A percentile compares a stretch with the other conserved stretches of the same genome.
These are phyloP conservation scores for Talaromyces stipitatus DNA, from an alignment of 495 filamentous ascomycete species.

Conservation along the genomic window DNA sequence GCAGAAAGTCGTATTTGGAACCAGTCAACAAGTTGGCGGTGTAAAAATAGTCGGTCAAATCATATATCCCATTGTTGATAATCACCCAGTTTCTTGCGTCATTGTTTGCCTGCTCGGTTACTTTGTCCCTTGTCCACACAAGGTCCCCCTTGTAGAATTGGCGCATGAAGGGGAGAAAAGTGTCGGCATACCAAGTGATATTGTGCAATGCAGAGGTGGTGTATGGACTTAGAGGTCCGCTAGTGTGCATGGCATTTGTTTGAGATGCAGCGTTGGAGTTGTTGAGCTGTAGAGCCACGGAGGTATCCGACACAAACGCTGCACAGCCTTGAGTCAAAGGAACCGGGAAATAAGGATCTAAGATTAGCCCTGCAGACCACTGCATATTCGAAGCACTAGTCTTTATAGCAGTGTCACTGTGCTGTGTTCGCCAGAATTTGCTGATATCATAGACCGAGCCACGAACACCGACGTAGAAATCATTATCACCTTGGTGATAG, in stretches of 20 bases:
- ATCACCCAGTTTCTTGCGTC: conserved; percentile 72
- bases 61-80: conserved; percentile 67
- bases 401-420: conserved; percentile 59
- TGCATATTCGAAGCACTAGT: conserved; percentile 62
- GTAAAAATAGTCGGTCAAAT: conserved; percentile 85
- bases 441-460: conserved; percentile 89
- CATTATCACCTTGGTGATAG: conserved; percentile 59
- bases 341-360: conserved; percentile 77
- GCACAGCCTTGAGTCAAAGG: conserved; percentile 71
- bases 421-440: conserved; percentile 75
- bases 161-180: conserved; percentile 71
- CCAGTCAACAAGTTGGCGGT: conserved; percentile 50
- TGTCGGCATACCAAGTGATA: conserved; percentile 65
- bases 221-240: conserved; percentile 51
- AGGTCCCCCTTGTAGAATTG: conserved; percentile 83
- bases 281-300: conserved; percentile 51
- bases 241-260: conserved; percentile 53
- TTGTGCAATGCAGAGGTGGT: conserved; percentile 47
- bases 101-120: conserved; percentile 51
- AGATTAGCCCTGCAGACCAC: conserved; percentile 64
- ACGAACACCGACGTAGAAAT: conserved; percentile 84
- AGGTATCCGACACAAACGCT: conserved; percentile 49
- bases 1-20: conserved; percentile 58
- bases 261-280: conserved; percentile 42
- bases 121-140: conserved; percentile 54